Base-by-base conservation (phyloP, 176 grass and related monocot species). In the Oryza nivara region DNA sequence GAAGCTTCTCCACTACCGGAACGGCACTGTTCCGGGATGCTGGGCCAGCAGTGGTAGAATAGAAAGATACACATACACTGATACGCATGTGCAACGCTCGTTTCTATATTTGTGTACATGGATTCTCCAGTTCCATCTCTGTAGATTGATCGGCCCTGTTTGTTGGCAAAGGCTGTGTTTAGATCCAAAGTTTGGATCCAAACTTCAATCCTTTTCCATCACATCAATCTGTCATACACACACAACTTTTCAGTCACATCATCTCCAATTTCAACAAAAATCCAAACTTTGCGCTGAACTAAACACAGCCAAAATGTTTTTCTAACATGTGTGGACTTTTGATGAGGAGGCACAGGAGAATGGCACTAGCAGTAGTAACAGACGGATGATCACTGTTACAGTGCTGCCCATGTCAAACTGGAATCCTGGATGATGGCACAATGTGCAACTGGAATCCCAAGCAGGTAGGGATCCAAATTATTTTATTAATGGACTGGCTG, bases 1-100 rank as follows among this genome's bases (percentile, higher is more conserved):
- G 88, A 81, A 76, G 49, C 82, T 82, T 77, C 83, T 65, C 15
- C 51, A 30, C 58, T 23, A 20, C 72, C 72, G 17, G 46, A 70
- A 52, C 19, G 34, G 3, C 72, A 48, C 73, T 86, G 67, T 77
- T 51, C 26, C 63, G 14, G 43, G 25, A 23, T 56, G 51, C 46
- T 70, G 35, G 35, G 8, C 46, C 72, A 74, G 45, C 20, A 63
- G 58, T 63, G 58, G 58, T 63, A 63, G 58, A 23, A 63, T 63
- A 63, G 58, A 23, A 63, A n/a, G 54, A 58, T 58, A 58, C 54
- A 58, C 14, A 10, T 48, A 66, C 61, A 75, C 56, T 28, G 41
- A 65, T 38, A 64, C 40, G 26, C 66, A 25, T 65, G 7, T 14
- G 17, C 19, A 58, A 58, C 3, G 32, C 19, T n/a, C 9, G 41